Conservation (phyloP, 495 filamentous ascomycete species). For the Cladorrhinum samala region DNA sequence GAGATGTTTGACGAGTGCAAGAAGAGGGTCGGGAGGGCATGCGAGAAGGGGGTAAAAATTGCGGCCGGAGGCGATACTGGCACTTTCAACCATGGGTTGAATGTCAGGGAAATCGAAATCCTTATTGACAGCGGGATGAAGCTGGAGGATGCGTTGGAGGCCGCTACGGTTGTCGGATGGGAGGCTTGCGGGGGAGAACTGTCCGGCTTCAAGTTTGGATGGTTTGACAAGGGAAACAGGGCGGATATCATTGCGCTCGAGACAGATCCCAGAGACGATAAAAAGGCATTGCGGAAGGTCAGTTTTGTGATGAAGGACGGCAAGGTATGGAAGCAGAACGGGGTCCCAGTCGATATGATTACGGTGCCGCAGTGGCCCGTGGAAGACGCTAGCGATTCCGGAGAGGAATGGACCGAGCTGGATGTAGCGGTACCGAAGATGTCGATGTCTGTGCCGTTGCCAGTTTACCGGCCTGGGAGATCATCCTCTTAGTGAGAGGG, state of each 20-base stretch:
- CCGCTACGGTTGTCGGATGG: conserved; percentile 45
- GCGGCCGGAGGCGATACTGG: conserved; percentile 48
- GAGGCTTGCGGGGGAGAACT: conserved; percentile 45
- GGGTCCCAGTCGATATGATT: conserved; percentile 16
- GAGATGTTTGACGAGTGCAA: conserved; percentile 27
- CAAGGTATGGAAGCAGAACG: conserved; percentile 32
- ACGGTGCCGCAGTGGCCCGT: conserved; percentile 12
- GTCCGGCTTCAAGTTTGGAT: conserved; percentile 45
- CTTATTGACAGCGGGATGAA: conserved; percentile 46
- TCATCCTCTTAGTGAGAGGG: too few species aligned
- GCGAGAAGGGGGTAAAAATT: conserved; percentile 36
- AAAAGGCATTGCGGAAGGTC: conserved; percentile 38
- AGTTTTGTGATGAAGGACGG: conserved; percentile 50
- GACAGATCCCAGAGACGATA: conserved; percentile 30
- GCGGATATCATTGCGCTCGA: conserved; percentile 46
- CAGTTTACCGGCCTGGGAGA: conserved; percentile 2
- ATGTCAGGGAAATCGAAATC: conserved; percentile 44
- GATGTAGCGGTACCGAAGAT: conserved; percentile 1
- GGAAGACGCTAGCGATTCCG: background rate
- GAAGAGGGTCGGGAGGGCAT: conserved; percentile 12
- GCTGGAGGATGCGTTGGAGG: conserved; percentile 39
- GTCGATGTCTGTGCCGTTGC: conserved; percentile 20
- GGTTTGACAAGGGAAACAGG: conserved; percentile 37
- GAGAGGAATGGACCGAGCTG: conserved; percentile 16
- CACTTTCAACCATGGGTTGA: conserved; percentile 45